Evolutionary conservation across 768 basidiomycete species (phyloP).

Genomic region (Phylloporus rhodoxanthus): DNA sequence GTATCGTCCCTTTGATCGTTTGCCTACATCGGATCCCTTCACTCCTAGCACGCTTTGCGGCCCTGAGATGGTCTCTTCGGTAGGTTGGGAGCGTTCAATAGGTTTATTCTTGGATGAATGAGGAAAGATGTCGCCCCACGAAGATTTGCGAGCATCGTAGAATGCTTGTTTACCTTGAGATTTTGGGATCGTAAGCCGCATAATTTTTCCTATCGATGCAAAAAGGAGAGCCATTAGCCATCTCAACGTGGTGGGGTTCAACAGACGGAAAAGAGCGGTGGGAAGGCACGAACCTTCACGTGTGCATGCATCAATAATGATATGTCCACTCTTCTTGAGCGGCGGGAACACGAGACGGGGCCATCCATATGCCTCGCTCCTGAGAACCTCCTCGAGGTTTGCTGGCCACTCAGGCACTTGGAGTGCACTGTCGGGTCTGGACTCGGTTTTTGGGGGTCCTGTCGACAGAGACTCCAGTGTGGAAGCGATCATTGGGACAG

Average conservation of each 20-base stretch:
- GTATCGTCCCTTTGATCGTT: constrained; percentile 32
- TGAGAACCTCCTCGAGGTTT: constrained; percentile 49
- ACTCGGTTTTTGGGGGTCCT: constrained; percentile 1
- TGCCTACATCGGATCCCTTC: constrained; percentile 56
- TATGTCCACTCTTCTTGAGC: constrained; percentile 86
- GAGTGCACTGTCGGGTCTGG: constrained; percentile 1
- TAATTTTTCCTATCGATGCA: constrained; percentile 64
- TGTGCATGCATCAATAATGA: constrained; percentile 86
- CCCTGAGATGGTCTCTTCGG: constrained; percentile 23
- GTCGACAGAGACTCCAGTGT: constrained; percentile 1
- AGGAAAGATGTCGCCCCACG: constrained; percentile 95
- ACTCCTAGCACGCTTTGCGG: constrained; percentile 23
- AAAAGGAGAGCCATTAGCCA: constrained; percentile 3
- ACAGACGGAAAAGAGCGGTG: constrained; percentile 5
- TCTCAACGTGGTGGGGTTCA: not conserved
- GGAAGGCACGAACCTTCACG: constrained; percentile 53
- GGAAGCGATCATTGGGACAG: constrained; percentile 7
- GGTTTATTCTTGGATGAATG: constrained; percentile 77
- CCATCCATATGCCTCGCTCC: constrained; percentile 79
- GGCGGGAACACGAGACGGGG: constrained; percentile 91
- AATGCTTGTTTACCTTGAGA: constrained; percentile 94
- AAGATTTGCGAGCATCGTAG: constrained; percentile 90
- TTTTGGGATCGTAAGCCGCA: constrained; percentile 85
- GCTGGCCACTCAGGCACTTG: constrained; percentile 16
- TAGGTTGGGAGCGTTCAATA: constrained; percentile 51